These are phyloP conservation scores for Citrus glauca DNA, from an alignment of 345 rosid species.

Conservation along the genomic window DNA sequence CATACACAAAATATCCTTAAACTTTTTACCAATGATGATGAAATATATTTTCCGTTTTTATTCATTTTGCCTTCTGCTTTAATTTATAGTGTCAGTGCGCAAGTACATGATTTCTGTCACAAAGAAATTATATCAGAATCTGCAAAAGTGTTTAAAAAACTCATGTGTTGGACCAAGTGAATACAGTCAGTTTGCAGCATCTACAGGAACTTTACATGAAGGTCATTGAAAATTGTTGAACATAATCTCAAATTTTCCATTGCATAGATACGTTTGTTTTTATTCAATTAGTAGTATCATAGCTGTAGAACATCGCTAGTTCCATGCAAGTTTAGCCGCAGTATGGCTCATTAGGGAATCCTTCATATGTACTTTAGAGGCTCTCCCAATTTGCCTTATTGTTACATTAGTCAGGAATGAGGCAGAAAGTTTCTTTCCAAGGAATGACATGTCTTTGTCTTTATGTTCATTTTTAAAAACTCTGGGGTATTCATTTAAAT, in stretches of 20 bases:
- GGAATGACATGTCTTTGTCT: neutral
- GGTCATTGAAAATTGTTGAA: neutral
- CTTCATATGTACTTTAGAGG: neutral
- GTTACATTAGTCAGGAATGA: neutral
- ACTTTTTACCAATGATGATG: no score
- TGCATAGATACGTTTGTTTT: neutral
- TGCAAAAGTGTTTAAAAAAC: no score
- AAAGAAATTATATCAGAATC: no score
- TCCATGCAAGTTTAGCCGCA: neutral
- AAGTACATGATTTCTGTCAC: no score
- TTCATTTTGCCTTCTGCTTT: no score
- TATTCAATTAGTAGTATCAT: neutral
- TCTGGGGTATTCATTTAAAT: neutral
- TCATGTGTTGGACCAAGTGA: neutral
- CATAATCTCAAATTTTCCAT: neutral
- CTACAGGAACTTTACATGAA: neutral
- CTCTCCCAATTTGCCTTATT: neutral
- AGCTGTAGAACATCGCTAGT: neutral
- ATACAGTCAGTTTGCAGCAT: neutral
- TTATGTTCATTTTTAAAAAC: neutral
- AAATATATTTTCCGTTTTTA: no score
- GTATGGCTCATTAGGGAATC: neutral
- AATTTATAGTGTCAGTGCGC: no score
- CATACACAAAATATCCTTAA: no score
- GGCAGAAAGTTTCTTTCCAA: neutral